phyloP scores from a whole-genome alignment of 768 basidiomycete genomes.

The Leccinellum rugosiceps region DNA sequence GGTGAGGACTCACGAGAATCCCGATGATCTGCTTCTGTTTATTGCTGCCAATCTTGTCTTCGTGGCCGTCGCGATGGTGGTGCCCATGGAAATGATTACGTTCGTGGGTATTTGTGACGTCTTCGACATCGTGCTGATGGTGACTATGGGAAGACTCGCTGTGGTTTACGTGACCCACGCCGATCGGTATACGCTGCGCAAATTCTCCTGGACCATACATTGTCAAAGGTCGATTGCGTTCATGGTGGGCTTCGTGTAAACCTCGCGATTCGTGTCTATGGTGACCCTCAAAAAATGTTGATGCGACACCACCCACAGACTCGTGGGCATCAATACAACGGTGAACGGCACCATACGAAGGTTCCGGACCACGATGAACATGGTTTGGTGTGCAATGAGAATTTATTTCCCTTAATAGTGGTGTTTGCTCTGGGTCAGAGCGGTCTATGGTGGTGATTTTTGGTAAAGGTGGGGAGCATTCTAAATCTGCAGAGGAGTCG shows the following conservation, averaged over 20 bases:
- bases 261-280: conserved; percentile 33
- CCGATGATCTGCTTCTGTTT: conserved; percentile 68
- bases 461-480: background rate
- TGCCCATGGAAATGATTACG: background rate
- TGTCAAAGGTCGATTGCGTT: conserved; percentile 19
- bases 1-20: conserved; percentile 49
- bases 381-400: background rate
- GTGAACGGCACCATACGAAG: conserved; percentile 21
- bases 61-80: background rate
- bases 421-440: conserved; percentile 16
- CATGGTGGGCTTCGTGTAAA: conserved; percentile 29
- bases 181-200: background rate
- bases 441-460: conserved; percentile 1
- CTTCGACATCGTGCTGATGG: conserved; percentile 8
- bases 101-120: background rate
- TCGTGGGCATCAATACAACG: conserved; percentile 1
- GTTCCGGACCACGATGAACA: background rate
- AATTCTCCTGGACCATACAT: conserved; percentile 21
- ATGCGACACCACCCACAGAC: background rate
- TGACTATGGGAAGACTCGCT: conserved; percentile 4
- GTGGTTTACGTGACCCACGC: conserved; percentile 2
- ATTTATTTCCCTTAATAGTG: conserved; percentile 12
- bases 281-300: conserved; percentile 32
- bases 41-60: conserved; percentile 38
- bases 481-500: conserved; percentile 16